Evolutionary conservation across 768 basidiomycete species (phyloP).

Genomic region (Nevesoporus exiguus): DNA sequence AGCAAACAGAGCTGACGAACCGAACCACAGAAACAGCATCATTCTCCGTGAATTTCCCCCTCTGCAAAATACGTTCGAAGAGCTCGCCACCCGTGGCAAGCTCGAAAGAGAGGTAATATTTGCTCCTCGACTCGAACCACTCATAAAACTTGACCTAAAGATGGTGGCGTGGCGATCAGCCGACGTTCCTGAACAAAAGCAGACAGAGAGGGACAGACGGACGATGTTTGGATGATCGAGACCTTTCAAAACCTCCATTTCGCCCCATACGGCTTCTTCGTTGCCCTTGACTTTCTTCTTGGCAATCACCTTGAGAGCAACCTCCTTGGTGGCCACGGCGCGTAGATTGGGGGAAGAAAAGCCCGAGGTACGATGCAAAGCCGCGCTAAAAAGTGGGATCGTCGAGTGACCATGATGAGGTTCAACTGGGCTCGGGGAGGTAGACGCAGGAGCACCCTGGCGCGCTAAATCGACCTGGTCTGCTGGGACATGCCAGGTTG

Average conservation of each 20-base stretch:
- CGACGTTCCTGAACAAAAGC: background rate
- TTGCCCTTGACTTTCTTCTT: slow-evolving; percentile 97
- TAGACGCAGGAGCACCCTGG: slow-evolving; percentile 51
- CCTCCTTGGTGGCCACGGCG: slow-evolving; percentile 55
- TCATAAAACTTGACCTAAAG: slow-evolving; percentile 92
- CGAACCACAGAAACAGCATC: slow-evolving; percentile 79
- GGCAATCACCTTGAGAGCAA: slow-evolving; percentile 85
- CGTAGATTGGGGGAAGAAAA: slow-evolving; percentile 26
- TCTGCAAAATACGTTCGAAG: slow-evolving; percentile 80
- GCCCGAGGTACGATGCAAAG: slow-evolving; percentile 20
- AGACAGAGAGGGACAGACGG: slow-evolving; percentile 21
- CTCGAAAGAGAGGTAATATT: slow-evolving; percentile 95
- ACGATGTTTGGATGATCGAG: slow-evolving; percentile 92
- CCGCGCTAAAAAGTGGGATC: slow-evolving; percentile 30
- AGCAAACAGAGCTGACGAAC: slow-evolving; percentile 38
- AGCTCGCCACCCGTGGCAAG: slow-evolving; percentile 93
- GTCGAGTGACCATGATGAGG: slow-evolving; percentile 18
- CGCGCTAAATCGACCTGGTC: slow-evolving; percentile 55
- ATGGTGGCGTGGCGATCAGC: background rate
- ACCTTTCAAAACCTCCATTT: slow-evolving; percentile 90
- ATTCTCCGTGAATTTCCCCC: slow-evolving; percentile 90
- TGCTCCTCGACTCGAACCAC: slow-evolving; percentile 91
- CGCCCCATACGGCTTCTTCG: slow-evolving; percentile 82
- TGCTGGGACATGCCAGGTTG: slow-evolving; percentile 73
- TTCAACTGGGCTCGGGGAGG: slow-evolving; percentile 21